Base-by-base conservation (phyloP, 257 asterid species). In the Ilex asprella region DNA sequence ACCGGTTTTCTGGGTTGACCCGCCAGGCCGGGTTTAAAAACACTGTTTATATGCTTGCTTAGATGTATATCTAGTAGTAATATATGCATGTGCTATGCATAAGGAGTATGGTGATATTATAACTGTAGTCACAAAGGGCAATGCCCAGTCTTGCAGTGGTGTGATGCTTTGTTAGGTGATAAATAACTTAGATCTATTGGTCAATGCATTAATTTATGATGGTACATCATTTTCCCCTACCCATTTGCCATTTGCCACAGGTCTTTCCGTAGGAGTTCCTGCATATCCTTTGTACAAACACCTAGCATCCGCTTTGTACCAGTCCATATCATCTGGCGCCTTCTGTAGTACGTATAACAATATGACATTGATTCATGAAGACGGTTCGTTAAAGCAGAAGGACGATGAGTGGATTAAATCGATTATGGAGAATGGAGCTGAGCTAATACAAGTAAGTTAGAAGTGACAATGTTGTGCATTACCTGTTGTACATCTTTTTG, bases 271-370 rank as follows among this genome's bases (percentile, higher is more conserved):
- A 66, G 93, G 91, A 63, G 79, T 85, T 72, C 89, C 89, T 5
- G 70, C 70, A 12, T 79, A 87, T 78, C 96, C 96, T 68, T 70
- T 91, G 64, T 84, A 84, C 77, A 88, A 86, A 77, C 78, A 61
- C 69, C 82, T 88, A 32, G 86, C 95, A n/a, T 63, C 75, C 14
- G 77, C 89, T 60, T 68, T 91, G 55, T 76, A 64, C 59, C 78
- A 73, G 10, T 79, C 74, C 64, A 73, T 83, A 47, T 78, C 73
- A 60, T 74, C 81, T 44, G 86, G 85, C 67, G 70, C 68, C 61
- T 49, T 80, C 16, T 68, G 55, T 58, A 67, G 73, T 55, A 30
- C 63, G n/a, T 15, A 62, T 55, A 57, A 72, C 46, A 77, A 76
- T 41, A 59, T 65, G 58, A 61, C 69, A 6, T 72, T 65, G 15